A percentile compares a stretch with the other conserved stretches of the same genome.
Evolutionary conservation across 2,329 filamentous ascomycete species (phyloP).

Genomic region (Beauveria sp.): DNA sequence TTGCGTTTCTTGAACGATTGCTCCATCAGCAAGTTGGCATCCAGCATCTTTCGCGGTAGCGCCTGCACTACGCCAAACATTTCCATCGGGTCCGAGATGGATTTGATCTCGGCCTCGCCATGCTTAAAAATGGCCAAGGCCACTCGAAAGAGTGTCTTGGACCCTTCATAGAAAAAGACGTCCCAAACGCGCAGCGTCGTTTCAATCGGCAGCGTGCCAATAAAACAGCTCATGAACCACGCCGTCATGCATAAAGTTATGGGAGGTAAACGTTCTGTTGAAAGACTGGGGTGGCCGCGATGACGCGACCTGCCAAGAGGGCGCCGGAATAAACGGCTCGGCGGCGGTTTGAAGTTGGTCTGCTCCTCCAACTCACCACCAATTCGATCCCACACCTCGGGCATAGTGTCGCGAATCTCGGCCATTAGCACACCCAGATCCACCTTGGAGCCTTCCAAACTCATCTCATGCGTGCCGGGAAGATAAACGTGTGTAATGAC

Average conservation of each 20-base stretch:
- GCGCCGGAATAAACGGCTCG: slow-evolving; percentile 27
- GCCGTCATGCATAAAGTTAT: slow-evolving; percentile 89
- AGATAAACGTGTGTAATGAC: slow-evolving; percentile 85
- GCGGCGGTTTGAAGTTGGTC: slow-evolving; percentile 29
- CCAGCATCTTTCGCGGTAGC: slow-evolving; percentile 71
- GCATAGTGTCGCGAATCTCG: slow-evolving; percentile 73
- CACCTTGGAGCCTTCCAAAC: slow-evolving; percentile 84
- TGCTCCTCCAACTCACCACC: slow-evolving; percentile 63
- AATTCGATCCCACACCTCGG: slow-evolving; percentile 80
- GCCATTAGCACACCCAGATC: slow-evolving; percentile 92
- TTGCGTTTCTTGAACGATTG: slow-evolving; percentile 74
- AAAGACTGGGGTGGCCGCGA: slow-evolving; percentile 31
- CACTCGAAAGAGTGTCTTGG: slow-evolving; percentile 87
- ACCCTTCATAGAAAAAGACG: slow-evolving; percentile 90
- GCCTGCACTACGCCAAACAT: slow-evolving; percentile 92
- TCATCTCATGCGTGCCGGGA: slow-evolving; percentile 85
- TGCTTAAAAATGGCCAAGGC: slow-evolving; percentile 87
- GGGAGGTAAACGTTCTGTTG: slow-evolving; percentile 62
- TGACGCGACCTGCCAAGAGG: slow-evolving; percentile 32
- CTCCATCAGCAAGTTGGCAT: slow-evolving; percentile 76
- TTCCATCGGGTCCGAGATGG: slow-evolving; percentile 81
- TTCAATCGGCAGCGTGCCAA: slow-evolving; percentile 86
- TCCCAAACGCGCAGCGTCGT: slow-evolving; percentile 92
- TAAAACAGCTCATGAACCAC: slow-evolving; percentile 98
- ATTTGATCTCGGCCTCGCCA: slow-evolving; percentile 72